Conservation (phyloP, 1,139 yeast species). For the Geotrichum carabidarum region DNA sequence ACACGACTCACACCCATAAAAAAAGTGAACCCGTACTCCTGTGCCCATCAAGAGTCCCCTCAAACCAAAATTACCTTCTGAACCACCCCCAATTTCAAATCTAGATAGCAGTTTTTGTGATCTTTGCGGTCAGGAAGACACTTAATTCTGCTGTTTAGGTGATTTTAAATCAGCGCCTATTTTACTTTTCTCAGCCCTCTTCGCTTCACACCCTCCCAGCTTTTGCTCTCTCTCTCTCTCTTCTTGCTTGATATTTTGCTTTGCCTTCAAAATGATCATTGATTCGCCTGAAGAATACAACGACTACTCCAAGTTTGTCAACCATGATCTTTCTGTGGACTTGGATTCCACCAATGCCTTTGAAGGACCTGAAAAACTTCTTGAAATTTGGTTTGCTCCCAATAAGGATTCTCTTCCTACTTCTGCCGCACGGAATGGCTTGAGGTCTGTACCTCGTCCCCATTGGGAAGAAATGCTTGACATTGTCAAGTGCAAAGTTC, state of each 20-base stretch:
- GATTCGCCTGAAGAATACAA: conserved; percentile 25
- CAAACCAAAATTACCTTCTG: conserved; percentile 3
- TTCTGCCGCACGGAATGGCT: conserved; percentile 34
- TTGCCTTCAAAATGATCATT: conserved; percentile 25
- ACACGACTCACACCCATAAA: conserved; percentile 43
- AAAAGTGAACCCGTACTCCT: conserved; percentile 42
- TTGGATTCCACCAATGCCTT: conserved; percentile 87
- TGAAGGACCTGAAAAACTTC: conserved; percentile 93
- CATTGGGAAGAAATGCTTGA: conserved; percentile 73
- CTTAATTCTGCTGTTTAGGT: conserved; percentile 21
- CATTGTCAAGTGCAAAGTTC: conserved; percentile 78
- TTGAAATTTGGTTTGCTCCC: conserved; percentile 86
- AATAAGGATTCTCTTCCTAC: conserved; percentile 36
- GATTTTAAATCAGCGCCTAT: not conserved
- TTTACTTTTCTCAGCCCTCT: not conserved
- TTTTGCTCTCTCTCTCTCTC: not conserved
- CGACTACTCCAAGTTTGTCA: conserved; percentile 52
- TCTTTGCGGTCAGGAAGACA: conserved; percentile 22
- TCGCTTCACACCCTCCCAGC: not conserved
- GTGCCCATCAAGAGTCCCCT: conserved; percentile 14
- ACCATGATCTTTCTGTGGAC: conserved; percentile 70
- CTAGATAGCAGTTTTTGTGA: conserved; percentile 21
- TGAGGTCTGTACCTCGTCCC: conserved; percentile 60
- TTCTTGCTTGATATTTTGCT: not conserved
- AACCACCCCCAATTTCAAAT: conserved; percentile 1